Evolutionary conservation across 2,329 filamentous ascomycete species (phyloP).

Genomic region (Ilyonectria destructans): DNA sequence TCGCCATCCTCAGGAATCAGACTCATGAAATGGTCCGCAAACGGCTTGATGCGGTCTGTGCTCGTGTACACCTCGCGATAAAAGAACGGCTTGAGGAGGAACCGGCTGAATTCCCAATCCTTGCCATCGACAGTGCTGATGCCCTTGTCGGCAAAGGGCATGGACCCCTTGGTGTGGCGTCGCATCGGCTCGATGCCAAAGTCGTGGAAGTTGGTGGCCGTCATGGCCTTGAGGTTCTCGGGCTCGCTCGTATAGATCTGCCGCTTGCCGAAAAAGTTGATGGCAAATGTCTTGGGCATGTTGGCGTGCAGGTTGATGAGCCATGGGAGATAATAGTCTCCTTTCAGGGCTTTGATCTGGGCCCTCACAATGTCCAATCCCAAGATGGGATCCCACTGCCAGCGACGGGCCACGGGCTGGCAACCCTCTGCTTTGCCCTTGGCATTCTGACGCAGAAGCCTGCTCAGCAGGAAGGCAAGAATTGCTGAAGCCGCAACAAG

Average conservation of each 20-base stretch:
- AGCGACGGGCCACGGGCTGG: constrained; percentile 22
- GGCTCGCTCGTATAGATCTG: constrained; percentile 43
- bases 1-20: constrained; percentile 37
- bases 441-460: constrained; percentile 14
- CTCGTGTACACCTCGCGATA: constrained; percentile 41
- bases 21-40: constrained; percentile 31
- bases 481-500: constrained; percentile 14
- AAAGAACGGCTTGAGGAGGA: constrained; percentile 42
- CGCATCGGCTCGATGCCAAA: constrained; percentile 43
- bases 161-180: constrained; percentile 35
- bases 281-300: constrained; percentile 42
- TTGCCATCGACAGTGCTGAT: constrained; percentile 40
- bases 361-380: constrained; percentile 40
- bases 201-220: constrained; percentile 42
- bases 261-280: constrained; percentile 41
- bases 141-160: constrained; percentile 41
- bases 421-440: constrained; percentile 26
- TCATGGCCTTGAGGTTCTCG: constrained; percentile 44
- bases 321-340: constrained; percentile 41
- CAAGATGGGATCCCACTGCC: constrained; percentile 39
- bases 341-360: constrained; percentile 38
- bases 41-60: constrained; percentile 38
- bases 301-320: constrained; percentile 36
- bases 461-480: constrained; percentile 22
- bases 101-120: constrained; percentile 41